Base-by-base conservation (phyloP, 208 protist species). In the Trypanosoma scelopori region DNA sequence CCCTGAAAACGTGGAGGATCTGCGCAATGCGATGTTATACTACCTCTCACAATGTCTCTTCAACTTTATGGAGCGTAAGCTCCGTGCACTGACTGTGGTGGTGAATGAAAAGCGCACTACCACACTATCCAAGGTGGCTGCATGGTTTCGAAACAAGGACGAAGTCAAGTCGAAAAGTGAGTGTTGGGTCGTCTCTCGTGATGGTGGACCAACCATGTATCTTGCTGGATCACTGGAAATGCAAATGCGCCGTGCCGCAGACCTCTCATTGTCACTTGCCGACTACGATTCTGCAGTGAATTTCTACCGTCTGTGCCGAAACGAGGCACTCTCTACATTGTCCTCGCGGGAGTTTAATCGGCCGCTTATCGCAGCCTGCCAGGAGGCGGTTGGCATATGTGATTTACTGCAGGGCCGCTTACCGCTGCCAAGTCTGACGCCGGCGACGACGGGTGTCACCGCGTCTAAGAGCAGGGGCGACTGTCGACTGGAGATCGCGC, bases 171-270 rank as follows among this genome's bases (percentile, higher is more conserved):
- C 84, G 11, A 71, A 71, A 23, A 43, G 47, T 47, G 71, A 78
- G 28, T 65, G 52, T 49, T 69, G 66, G 65, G 65, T 79, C 5
- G 30, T 27, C 43, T n/a, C 42, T 12, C 52, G 63, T 3, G 55
- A 74, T 43, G 69, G 55, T 28, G n/a, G 22, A 5, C 45, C 45
- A 22, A 51, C 76, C 13, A 76, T 52, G 57, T 95, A 92, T 74
- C 50, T 85, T 42, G 74, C 81, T 15, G 73, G 68, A 48, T 88
- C 85, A 28, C 49, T 95, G 16, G 84, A 92, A 55, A 87, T 95
- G 85, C 85, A 89, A 69, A 92, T 91, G 85, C 85, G 89, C 0
- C 84, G 81, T 39, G 85, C 78, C 48, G 89, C 69, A 18, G 89
- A 95, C 52, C 60, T 92, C 52, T 82, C 73, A 37, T 57, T 95